Percentiles rank a stretch among this genome's conserved stretches.
Conservation (phyloP, 2,329 filamentous ascomycete genomes). For the Cercospora beticola region DNA sequence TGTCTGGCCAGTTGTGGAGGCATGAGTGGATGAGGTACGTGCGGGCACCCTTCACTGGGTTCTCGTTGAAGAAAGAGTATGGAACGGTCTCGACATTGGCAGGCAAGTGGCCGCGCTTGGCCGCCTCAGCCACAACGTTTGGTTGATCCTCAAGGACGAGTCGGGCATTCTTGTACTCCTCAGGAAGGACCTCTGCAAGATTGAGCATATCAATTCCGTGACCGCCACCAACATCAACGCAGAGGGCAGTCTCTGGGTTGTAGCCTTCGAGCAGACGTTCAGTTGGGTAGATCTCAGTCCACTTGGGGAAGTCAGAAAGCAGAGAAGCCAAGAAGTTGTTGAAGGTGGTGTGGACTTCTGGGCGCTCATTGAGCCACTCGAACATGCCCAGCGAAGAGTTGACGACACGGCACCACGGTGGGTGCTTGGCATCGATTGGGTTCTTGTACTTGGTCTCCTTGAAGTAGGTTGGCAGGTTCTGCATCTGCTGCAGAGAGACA, state of each 20-base stretch:
- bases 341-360: constrained; percentile 1
- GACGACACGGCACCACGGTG: constrained; percentile 8
- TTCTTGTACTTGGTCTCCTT: constrained; percentile 13
- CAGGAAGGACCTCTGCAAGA: neutral
- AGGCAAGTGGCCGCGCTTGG: neutral
- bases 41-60: constrained; percentile 31
- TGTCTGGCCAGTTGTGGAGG: constrained; percentile 29
- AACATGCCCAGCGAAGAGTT: constrained; percentile 13
- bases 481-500: constrained; percentile 2
- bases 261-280: constrained; percentile 10
- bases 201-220: constrained; percentile 21
- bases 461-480: constrained; percentile 19
- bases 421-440: constrained; percentile 9
- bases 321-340: constrained; percentile 15
- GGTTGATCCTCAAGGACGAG: constrained; percentile 16
- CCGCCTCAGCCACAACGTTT: neutral
- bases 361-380: constrained; percentile 1
- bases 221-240: constrained; percentile 30
- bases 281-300: constrained; percentile 10
- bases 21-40: constrained; percentile 30
- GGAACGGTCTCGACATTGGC: constrained; percentile 7
- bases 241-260: constrained; percentile 13
- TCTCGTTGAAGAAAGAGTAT: constrained; percentile 23
- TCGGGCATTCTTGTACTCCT: neutral
- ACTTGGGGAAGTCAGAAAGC: neutral